Evolutionary conservation across 192 early-diverging fungal species (phyloP).

Genomic region (Coemansia sp.): DNA sequence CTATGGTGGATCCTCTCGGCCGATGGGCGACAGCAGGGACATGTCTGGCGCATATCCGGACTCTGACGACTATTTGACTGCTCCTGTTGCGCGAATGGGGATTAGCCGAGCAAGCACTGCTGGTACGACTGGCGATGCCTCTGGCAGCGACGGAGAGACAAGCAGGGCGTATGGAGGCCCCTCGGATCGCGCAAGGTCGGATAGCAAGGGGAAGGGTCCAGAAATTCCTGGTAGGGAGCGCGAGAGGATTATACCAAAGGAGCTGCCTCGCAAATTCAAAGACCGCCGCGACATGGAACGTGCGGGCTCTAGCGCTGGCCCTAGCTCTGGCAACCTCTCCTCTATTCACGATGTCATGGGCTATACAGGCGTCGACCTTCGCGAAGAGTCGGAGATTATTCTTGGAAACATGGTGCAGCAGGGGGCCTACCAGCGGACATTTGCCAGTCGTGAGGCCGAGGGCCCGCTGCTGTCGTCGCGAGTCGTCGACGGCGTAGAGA

Average conservation of each 20-base stretch:
- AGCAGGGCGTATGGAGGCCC: background rate
- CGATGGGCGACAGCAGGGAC: constrained; percentile 10
- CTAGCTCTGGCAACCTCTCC: constrained; percentile 22
- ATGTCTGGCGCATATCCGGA: constrained; percentile 11
- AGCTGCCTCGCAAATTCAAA: constrained; percentile 17
- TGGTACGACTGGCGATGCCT: constrained; percentile 17
- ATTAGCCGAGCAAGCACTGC: constrained; percentile 25
- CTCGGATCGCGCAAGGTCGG: background rate
- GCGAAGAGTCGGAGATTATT: constrained; percentile 63
- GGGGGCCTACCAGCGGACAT: background rate
- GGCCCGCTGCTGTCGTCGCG: constrained; percentile 8
- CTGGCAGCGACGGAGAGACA: constrained; percentile 16
- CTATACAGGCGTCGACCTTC: constrained; percentile 74
- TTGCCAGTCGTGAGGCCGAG: constrained; percentile 5
- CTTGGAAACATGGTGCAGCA: constrained; percentile 43
- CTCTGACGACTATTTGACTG: background rate
- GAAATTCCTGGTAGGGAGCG: background rate
- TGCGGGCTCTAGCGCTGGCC: background rate
- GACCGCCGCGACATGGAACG: constrained; percentile 42
- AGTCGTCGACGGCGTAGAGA: constrained; percentile 19
- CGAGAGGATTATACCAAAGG: constrained; percentile 11
- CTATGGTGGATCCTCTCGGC: constrained; percentile 12
- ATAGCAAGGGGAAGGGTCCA: background rate
- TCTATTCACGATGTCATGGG: constrained; percentile 72
- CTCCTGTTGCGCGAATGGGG: constrained; percentile 10